Evolutionary conservation across 2,329 filamentous ascomycete species (phyloP), one percentile per base, ranked within the genome.

Genomic region (Xylariales sp.): DNA sequence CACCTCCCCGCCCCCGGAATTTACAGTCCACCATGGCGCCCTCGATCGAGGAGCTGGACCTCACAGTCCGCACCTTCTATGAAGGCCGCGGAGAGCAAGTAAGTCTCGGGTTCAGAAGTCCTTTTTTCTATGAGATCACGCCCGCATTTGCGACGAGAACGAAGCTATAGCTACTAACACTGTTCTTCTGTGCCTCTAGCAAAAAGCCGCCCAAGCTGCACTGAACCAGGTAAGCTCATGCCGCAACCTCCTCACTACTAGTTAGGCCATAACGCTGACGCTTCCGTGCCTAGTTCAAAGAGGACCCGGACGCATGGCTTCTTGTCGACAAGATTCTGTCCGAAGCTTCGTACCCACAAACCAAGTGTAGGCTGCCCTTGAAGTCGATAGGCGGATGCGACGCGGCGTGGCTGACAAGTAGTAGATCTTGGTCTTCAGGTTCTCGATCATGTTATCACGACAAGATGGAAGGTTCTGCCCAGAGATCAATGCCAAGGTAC

Each of bases 381-480:
- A 40, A 29, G 21, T 16, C 27, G 36, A 33, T 25, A 29, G 12
- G 10, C 22, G 16, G 12, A 19, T 24, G 22, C 40, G 35, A 11
- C 18, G 39, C 31, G 29, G 34, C 41, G 44, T 42, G 45, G 46
- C 56, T 59, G 37, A 60, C 52, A 42, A 27, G 25, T 52, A 50
- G 57, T 62, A 94, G 88, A 95, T 65, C 76, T 98, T 58, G 93
- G 90, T 40, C 75, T 98, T 52, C 93, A 98, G 69, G 90, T 98
- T 52, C 81, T 98, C 50, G 93, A 98, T 71, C 89, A 88, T 79
- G 91, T 98, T 52, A 97, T 98, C 63, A 88, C 91, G 82, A 98
- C 93, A 53, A 84, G 93, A 73, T 98, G 93, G 94, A 98, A 96
- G 73, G 89, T 97, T 45, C 72, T 98, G 48, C 93, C 93, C 40